A percentile compares a stretch with the other conserved stretches of the same genome.
Conservation (phyloP, 257 asterid genomes). For the Solanum verrucosum region DNA sequence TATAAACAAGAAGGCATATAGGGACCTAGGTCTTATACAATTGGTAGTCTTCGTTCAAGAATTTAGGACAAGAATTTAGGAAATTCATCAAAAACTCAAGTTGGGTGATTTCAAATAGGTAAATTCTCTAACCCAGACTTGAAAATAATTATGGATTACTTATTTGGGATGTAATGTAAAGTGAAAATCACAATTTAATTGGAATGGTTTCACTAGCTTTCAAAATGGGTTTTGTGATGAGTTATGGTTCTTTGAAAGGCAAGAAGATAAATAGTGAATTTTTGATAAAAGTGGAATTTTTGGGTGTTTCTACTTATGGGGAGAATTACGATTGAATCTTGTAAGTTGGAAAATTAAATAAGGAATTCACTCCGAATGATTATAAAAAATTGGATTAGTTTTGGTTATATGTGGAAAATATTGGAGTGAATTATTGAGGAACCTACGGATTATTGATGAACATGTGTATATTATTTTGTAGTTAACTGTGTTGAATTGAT, state of each 20-base stretch:
- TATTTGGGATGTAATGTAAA: background rate
- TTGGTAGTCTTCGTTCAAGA: background rate
- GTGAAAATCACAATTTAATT: background rate
- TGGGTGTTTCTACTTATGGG: background rate
- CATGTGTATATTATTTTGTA: background rate
- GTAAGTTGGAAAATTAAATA: no score
- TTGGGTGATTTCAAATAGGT: background rate
- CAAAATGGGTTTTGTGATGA: no score
- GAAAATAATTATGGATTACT: no score
- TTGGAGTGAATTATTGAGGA: background rate
- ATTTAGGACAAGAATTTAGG: background rate
- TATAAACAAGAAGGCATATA: no score
- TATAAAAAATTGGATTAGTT: background rate
- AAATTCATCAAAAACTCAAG: background rate
- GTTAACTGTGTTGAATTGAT: background rate
- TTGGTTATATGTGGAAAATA: background rate
- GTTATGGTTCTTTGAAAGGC: background rate
- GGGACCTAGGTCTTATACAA: no score
- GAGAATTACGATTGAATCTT: no score
- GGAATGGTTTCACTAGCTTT: no score
- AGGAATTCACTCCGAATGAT: background rate
- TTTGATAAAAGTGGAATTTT: no score
- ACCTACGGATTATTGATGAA: background rate
- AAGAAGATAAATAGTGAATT: background rate
- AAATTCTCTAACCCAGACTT: background rate